Percentiles rank a stretch among this genome's conserved stretches.
Evolutionary conservation across 2,329 filamentous ascomycete species (phyloP).

Genomic region (Nigrospora oryzae): DNA sequence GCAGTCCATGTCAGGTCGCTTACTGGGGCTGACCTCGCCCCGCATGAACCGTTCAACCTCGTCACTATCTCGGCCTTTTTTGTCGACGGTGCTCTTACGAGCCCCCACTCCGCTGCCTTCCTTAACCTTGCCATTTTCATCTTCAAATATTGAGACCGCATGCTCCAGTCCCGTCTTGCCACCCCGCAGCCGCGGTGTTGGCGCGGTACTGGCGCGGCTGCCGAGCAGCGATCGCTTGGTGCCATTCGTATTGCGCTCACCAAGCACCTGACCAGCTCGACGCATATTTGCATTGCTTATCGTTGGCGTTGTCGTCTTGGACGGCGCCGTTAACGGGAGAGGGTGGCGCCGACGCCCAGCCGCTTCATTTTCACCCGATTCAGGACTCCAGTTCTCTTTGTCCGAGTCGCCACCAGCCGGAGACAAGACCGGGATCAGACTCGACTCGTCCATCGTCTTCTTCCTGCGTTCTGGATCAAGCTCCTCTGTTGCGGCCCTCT

Average conservation of each 20-base stretch:
- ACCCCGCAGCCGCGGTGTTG: constrained; percentile 18
- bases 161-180: constrained; percentile 13
- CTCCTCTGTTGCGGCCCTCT: not conserved
- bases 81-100: not conserved
- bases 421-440: constrained; percentile 31
- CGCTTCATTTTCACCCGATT: constrained; percentile 33
- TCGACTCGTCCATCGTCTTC: constrained; percentile 23
- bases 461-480: constrained; percentile 13
- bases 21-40: constrained; percentile 56
- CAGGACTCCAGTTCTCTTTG: constrained; percentile 82
- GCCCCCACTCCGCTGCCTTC: not conserved
- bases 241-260: constrained; percentile 28
- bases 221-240: constrained; percentile 18
- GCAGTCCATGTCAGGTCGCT: constrained; percentile 77
- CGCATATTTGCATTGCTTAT: constrained; percentile 23
- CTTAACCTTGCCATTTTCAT: constrained; percentile 22
- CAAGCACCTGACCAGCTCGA: constrained; percentile 30
- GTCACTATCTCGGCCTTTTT: constrained; percentile 16
- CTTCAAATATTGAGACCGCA: constrained; percentile 43
- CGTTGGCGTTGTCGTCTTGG: constrained; percentile 6
- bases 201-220: constrained; percentile 29
- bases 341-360: constrained; percentile 21
- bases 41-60: constrained; percentile 71
- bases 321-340: constrained; percentile 22
- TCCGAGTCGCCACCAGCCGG: constrained; percentile 67